A percentile compares a stretch with the other conserved stretches of the same genome.
These are phyloP conservation scores for Ogataea hybrid DNA, from an alignment of 1,139 yeast genomes.

Conservation along the genomic window DNA sequence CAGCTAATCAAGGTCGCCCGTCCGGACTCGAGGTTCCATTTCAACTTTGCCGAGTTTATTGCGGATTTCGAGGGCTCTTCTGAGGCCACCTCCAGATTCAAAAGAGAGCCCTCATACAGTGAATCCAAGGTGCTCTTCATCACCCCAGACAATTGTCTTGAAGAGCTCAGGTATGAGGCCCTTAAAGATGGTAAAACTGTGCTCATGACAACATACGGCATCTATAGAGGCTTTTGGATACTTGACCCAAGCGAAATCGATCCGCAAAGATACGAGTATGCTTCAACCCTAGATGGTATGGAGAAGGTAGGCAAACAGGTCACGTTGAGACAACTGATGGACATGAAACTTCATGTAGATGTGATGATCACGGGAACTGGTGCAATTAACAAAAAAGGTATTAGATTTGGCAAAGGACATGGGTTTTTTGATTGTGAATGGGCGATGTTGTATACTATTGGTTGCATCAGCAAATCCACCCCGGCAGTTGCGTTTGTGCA, in stretches of 20 bases:
- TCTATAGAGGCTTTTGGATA: conserved; percentile 29
- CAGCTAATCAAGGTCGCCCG: conserved; percentile 29
- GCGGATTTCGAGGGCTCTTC: conserved; percentile 31
- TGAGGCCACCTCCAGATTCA: conserved; percentile 19
- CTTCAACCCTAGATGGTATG: conserved; percentile 31
- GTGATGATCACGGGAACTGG: conserved; percentile 32
- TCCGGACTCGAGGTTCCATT: conserved; percentile 31
- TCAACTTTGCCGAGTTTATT: conserved; percentile 30
- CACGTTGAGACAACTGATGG: conserved; percentile 19
- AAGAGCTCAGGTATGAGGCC: conserved; percentile 24
- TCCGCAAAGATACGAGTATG: conserved; percentile 20
- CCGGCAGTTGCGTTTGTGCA: conserved; percentile 30
- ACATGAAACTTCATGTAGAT: conserved; percentile 18
- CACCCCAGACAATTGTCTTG: conserved; percentile 32
- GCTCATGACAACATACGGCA: conserved; percentile 31
- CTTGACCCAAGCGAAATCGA: conserved; percentile 28
- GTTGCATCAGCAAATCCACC: conserved; percentile 23
- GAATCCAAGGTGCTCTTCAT: conserved; percentile 22
- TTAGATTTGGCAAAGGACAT: conserved; percentile 32
- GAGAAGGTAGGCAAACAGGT: conserved; percentile 24
- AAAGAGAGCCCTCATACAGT: conserved; percentile 16
- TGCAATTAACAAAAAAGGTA: conserved; percentile 30
- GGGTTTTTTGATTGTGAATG: conserved; percentile 32
- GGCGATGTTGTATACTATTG: conserved; percentile 30
- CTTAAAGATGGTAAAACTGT: conserved; percentile 24